Evolutionary conservation across 192 early-diverging fungal species (phyloP).

Genomic region (Coemansia sp.): DNA sequence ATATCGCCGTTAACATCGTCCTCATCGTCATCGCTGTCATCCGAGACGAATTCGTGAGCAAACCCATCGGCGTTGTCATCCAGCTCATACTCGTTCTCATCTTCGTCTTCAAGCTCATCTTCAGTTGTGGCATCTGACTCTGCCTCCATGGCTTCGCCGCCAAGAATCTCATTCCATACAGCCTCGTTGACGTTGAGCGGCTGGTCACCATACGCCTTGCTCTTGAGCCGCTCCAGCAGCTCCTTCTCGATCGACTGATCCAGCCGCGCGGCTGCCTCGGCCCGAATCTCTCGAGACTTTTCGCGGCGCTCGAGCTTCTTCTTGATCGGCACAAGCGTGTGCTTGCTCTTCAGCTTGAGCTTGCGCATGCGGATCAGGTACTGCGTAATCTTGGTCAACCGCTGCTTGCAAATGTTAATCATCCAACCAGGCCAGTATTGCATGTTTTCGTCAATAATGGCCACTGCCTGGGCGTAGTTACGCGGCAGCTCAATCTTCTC

Average conservation of each 20-base stretch:
- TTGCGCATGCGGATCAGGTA: conserved; percentile 93
- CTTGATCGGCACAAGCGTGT: conserved; percentile 81
- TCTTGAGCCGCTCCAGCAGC: conserved; percentile 85
- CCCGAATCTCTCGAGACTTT: conserved; percentile 79
- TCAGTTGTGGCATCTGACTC: conserved; percentile 69
- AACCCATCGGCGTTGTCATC: conserved; percentile 56
- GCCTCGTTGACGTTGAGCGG: conserved; percentile 92
- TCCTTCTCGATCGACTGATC: conserved; percentile 95
- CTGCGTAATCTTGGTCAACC: conserved; percentile 94
- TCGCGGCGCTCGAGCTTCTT: conserved; percentile 94
- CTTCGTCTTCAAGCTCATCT: conserved; percentile 61
- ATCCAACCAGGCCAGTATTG: conserved; percentile 89
- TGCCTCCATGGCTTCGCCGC: conserved; percentile 67
- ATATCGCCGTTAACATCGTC: conserved; percentile 32
- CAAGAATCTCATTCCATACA: conserved; percentile 86
- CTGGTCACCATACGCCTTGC: conserved; percentile 93
- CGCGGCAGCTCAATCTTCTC: conserved; percentile 84
- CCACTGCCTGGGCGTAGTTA: conserved; percentile 85
- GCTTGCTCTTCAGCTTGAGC: conserved; percentile 76
- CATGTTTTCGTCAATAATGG: conserved; percentile 85
- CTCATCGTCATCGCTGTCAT: conserved; percentile 41
- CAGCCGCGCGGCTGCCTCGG: conserved; percentile 87
- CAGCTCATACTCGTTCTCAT: conserved; percentile 57
- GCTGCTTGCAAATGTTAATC: conserved; percentile 95
- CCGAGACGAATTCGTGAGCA: conserved; percentile 56